Evolutionary conservation across 225 moss, liverwort and hornwort genomes (phyloP).

Genomic region (Pleurozium schreberi): DNA sequence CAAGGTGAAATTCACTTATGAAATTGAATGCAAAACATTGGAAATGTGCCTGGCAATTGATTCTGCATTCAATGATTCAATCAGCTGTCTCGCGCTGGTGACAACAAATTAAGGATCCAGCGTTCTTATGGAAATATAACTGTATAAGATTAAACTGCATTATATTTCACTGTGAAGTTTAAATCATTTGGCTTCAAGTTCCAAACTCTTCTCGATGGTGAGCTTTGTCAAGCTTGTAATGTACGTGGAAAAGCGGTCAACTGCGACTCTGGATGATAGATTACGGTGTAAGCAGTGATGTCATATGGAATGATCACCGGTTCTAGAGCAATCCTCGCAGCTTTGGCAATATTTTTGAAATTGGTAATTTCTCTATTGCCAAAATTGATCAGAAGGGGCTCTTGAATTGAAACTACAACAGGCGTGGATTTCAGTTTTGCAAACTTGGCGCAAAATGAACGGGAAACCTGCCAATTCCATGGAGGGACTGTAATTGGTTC

Average conservation of each 20-base stretch:
- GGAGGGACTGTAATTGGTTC: not conserved
- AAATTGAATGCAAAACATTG: not conserved
- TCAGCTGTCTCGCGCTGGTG: not conserved
- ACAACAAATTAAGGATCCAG: not conserved
- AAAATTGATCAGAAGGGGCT: not conserved
- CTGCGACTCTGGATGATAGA: not conserved
- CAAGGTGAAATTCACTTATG: not conserved
- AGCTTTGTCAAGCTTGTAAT: not conserved
- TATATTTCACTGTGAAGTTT: too few species aligned
- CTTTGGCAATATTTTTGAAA: too few species aligned
- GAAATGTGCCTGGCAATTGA: not conserved
- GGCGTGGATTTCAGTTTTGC: too few species aligned
- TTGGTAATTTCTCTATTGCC: not conserved
- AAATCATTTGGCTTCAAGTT: not conserved
- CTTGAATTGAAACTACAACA: too few species aligned
- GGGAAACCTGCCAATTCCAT: not conserved
- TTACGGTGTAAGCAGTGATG: too few species aligned
- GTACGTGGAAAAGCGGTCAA: not conserved
- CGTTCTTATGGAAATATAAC: too few species aligned
- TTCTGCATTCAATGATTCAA: not conserved
- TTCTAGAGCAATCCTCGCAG: not conserved
- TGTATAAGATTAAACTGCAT: not conserved
- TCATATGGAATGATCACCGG: too few species aligned
- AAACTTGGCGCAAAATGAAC: too few species aligned
- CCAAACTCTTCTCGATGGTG: not conserved